Evolutionary conservation across 1,284 basidiomycete genomes (phyloP), one percentile per base, ranked within the genome.

Genomic region (Chondrostereum purpureum): DNA sequence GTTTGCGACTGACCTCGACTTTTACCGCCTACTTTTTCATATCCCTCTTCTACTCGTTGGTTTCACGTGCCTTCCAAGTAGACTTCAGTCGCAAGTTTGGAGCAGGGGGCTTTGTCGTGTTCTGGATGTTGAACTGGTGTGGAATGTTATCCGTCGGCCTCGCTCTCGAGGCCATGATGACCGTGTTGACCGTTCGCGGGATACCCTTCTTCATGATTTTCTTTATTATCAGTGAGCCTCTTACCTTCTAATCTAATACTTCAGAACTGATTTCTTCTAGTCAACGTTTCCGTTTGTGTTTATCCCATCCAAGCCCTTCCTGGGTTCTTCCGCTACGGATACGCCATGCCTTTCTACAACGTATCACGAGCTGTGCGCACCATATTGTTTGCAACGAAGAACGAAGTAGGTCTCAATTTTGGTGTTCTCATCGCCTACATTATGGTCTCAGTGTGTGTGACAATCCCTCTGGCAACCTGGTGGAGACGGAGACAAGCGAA

Each of bases 271-370:
- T 5, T 42, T 6, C 14, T n/a, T 36, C 13, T 39, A 81, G 77
- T 61, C n/a, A 88, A 88, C 55, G 83, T 88, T 24, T 78, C 83
- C 0, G 78, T 84, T 20, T 73, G 67, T 16, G 62, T 70, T 45
- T 72, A 78, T 42, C 87, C 88, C 0, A 75, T 85, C 45, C 75
- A 82, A 47, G 67, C 86, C 1, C 70, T 87, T n/a, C 84, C 85
- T 0, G 52, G 55, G 43, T 62, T 90, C 48, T 90, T 72, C 64
- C 69, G 70, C 43, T 84, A 83, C 51, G 82, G 80, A 3, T 82
- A 80, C 48, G 84, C 76, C 0, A 70, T 71, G 56, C 87, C 87
- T 0, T 88, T 89, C 62, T 88, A 84, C 64, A 84, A 87, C 53
- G 66, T 83, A 21, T 74, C 75, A 2, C 61, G 63, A 18, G 73